Evolutionary conservation across 441 rosid species (phyloP).

Genomic region (Kokia cookei): DNA sequence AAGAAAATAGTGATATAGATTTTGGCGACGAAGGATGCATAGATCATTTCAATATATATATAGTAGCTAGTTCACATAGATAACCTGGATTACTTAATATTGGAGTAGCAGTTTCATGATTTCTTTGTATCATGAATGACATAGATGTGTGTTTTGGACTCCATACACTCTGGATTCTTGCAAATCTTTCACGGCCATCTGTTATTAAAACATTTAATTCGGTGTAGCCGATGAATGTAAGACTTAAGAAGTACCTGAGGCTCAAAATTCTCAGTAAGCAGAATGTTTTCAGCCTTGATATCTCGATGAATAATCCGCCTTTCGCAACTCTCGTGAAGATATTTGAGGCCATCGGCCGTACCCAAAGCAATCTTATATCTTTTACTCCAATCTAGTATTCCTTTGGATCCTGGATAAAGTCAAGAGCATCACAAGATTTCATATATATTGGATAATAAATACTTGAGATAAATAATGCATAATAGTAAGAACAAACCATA

Average conservation of each 20-base stretch:
- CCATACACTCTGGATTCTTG: neutral
- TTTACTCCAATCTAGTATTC: constrained; percentile 61
- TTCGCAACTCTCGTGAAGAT: constrained; percentile 79
- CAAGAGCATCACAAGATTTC: neutral
- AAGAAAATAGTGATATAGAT: neutral
- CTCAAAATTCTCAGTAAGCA: constrained; percentile 75
- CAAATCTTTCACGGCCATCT: neutral
- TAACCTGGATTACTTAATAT: neutral
- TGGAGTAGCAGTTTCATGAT: neutral
- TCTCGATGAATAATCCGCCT: constrained; percentile 90
- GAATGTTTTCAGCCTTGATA: constrained; percentile 87
- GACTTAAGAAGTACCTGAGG: constrained; percentile 58
- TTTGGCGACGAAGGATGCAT: neutral
- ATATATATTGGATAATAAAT: neutral
- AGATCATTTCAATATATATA: neutral
- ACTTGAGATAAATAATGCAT: neutral
- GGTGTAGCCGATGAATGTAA: neutral
- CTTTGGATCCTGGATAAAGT: constrained; percentile 38
- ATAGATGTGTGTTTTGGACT: neutral
- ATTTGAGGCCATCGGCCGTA: constrained; percentile 66
- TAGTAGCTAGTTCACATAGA: too few species aligned
- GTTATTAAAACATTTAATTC: neutral
- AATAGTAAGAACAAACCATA: constrained; percentile 40
- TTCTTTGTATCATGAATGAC: neutral
- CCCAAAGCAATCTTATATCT: constrained; percentile 81